Evolutionary conservation across 495 filamentous ascomycete species (phyloP), one percentile per base, ranked within the genome.

Genomic region (Podospora pseudocomata): DNA sequence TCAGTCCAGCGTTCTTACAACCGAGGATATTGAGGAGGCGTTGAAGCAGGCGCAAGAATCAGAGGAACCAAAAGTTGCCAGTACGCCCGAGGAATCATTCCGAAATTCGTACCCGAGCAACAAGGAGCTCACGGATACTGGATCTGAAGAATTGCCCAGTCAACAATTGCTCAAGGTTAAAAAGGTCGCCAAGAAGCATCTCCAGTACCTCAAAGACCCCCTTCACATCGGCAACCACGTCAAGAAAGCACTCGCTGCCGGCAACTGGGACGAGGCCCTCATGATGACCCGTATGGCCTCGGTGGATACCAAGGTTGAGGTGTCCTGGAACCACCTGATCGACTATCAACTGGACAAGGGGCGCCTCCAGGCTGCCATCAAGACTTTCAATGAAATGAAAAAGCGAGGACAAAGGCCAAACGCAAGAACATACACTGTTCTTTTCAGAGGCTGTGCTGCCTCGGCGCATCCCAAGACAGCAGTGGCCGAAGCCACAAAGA

Each of bases 301-400:
- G 73, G 86, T 84, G 68, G 65, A 80, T 15, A 80, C 84, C 65
- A 82, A 86, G 57, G 88, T 87, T 66, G 78, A 83, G 11, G 92
- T 93, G 63, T 89, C 89, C 62, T 98, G 94, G 94, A 97, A 97
- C 80, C 86, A 91, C 77, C 72, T 97, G 32, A 86, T 97, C 61
- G 86, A 91, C 55, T 88, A 90, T 74, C 83, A 86, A 64, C 79
- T 97, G 80, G 80, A 84, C 16, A 78, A 85, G 26, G 81, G 83
- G 7, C 81, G 80, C 20, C 78, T 92, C 23, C 79, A 85, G 68
- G 80, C 77, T 20, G 92, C 91, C 18, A 74, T 93, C 57, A 91
- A 90, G 77, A 83, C 90, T 2, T 97, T 88, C 79, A 97, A 97
- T 77, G 92, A 97, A 90, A 99, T 99, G 95, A 99, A 98, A 80